These are phyloP conservation scores for Apiospora hydei DNA, from an alignment of 2,329 filamentous ascomycete species.

Conservation along the genomic window DNA sequence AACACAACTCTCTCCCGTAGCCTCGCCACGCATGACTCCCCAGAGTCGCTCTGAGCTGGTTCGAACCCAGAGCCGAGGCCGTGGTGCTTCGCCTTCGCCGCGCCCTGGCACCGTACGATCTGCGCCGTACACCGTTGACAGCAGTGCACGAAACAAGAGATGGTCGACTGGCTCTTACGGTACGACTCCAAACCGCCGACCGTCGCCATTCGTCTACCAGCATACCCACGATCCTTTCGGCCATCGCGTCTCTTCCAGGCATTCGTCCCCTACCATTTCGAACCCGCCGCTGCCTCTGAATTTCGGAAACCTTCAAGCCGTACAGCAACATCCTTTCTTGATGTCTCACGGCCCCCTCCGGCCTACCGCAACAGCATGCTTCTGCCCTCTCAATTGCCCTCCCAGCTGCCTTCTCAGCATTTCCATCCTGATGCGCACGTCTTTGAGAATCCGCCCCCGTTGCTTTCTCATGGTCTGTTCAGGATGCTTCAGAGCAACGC, in stretches of 20 bases:
- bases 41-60: conserved; percentile 68
- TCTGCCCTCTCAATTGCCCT: conserved; percentile 53
- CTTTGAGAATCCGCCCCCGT: conserved; percentile 66
- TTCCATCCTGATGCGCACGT: conserved; percentile 59
- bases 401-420: conserved; percentile 58
- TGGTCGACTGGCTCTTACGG: conserved; percentile 82
- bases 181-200: conserved; percentile 60
- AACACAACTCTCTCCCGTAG: conserved; percentile 75
- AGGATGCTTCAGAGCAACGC: conserved; percentile 78
- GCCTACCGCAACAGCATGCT: conserved; percentile 67
- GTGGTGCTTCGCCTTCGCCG: conserved; percentile 73
- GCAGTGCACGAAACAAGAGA: conserved; percentile 69
- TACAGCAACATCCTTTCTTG: conserved; percentile 63
- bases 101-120: conserved; percentile 68
- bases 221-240: conserved; percentile 64
- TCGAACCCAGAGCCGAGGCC: conserved; percentile 70
- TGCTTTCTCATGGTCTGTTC: conserved; percentile 77
- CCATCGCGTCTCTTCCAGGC: conserved; percentile 61
- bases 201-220: conserved; percentile 68
- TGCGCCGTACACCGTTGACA: conserved; percentile 75
- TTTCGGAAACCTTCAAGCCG: conserved; percentile 62
- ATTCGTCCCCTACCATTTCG: conserved; percentile 58
- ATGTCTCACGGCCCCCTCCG: conserved; percentile 59
- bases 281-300: conserved; percentile 59
- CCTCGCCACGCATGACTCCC: conserved; percentile 71